A percentile compares a stretch with the other conserved stretches of the same genome.
These are phyloP conservation scores for Pneumocystis sp. DNA, from an alignment of 1,139 yeast species.

Conservation along the genomic window DNA sequence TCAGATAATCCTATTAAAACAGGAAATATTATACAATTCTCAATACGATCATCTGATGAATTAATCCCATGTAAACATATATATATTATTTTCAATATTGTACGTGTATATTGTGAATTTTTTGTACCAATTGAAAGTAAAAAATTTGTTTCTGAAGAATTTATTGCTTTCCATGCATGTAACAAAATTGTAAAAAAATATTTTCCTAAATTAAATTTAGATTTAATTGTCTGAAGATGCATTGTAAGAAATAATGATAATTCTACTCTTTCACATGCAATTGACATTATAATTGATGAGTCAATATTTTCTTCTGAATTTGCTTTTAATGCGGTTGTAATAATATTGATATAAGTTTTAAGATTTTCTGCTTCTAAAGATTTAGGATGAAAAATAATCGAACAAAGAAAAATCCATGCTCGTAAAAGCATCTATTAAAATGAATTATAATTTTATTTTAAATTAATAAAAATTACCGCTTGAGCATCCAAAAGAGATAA, in stretches of 20 bases:
- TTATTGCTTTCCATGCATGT: background rate
- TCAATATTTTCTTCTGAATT: background rate
- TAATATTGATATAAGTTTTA: background rate
- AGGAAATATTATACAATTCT: background rate
- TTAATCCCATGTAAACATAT: background rate
- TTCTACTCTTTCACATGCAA: background rate
- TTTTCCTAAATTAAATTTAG: background rate
- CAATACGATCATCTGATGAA: background rate
- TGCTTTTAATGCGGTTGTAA: background rate
- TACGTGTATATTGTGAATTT: background rate
- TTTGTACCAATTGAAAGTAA: background rate
- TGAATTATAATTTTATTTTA: background rate
- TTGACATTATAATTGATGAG: background rate
- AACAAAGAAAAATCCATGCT: background rate
- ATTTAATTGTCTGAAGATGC: background rate
- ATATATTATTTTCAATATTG: background rate
- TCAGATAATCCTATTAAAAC: background rate
- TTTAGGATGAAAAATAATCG: background rate
- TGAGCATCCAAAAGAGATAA: slow-evolving; percentile 55
- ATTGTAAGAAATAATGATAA: background rate
- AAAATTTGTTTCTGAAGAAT: background rate
- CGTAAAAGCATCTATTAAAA: background rate
- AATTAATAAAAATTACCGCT: background rate
- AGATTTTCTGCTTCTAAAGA: background rate
- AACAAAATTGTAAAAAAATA: background rate